Conservation (phyloP, 495 filamentous ascomycete species). For the Hyaloscypha bicolor region DNA sequence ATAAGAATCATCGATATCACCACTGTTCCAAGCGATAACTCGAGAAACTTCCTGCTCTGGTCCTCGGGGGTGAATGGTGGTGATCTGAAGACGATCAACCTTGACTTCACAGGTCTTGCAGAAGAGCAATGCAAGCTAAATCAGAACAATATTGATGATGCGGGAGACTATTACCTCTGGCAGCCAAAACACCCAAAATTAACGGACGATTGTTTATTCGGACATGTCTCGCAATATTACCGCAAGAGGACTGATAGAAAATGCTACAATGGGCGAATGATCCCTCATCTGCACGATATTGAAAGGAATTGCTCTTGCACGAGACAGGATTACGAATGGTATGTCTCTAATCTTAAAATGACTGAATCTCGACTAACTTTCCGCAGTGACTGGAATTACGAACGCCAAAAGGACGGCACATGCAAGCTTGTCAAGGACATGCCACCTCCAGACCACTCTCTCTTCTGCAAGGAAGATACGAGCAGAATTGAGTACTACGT, state of each 20-base stretch:
- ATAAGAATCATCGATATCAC: conserved; percentile 76
- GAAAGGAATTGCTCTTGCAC: conserved; percentile 78
- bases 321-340: conserved; percentile 93
- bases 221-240: conserved; percentile 85
- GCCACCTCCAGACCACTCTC: conserved; percentile 60
- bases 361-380: conserved; percentile 25
- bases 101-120: conserved; percentile 84
- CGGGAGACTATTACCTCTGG: conserved; percentile 80
- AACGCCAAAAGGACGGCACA: conserved; percentile 70
- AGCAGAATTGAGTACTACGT: conserved; percentile 72
- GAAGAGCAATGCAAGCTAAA: conserved; percentile 69
- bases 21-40: conserved; percentile 86
- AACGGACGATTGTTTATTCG: conserved; percentile 83
- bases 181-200: conserved; percentile 76
- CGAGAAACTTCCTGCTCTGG: conserved; percentile 90
- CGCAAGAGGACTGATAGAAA: conserved; percentile 74
- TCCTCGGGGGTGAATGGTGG: conserved; percentile 50
- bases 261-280: conserved; percentile 76
- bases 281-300: conserved; percentile 69
- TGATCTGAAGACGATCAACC: conserved; percentile 66
- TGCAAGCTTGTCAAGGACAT: conserved; percentile 77
- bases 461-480: conserved; percentile 67
- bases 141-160: conserved; percentile 56
- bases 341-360: conserved; percentile 33
- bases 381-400: conserved; percentile 88